Conservation (phyloP, 2,329 filamentous ascomycete species). For the Trichoderma harzianum region DNA sequence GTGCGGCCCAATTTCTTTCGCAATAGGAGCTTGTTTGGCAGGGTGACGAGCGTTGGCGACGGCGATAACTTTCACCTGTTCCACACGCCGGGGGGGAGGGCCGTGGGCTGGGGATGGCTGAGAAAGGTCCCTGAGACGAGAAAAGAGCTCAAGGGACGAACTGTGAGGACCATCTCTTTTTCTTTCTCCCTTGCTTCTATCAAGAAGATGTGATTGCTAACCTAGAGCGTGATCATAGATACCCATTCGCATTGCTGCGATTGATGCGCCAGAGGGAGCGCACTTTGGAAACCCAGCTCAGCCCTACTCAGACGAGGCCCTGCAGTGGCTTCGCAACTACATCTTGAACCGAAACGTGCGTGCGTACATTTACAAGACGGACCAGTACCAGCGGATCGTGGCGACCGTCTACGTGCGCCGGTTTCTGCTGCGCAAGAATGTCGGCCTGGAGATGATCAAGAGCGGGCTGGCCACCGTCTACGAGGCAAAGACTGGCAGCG, state of each 20-base stretch:
- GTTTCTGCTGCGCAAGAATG: slow-evolving; percentile 68
- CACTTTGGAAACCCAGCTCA: slow-evolving; percentile 90
- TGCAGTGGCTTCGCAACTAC: slow-evolving; percentile 73
- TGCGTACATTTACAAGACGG: slow-evolving; percentile 75
- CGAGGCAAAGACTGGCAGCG: slow-evolving; percentile 83
- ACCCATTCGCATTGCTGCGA: slow-evolving; percentile 80
- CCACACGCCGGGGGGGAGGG: slow-evolving; percentile 86
- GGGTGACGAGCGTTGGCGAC: slow-evolving; percentile 91
- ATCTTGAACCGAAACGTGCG: slow-evolving; percentile 71
- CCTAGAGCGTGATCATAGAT: slow-evolving; percentile 52
- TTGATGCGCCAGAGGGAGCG: slow-evolving; percentile 89
- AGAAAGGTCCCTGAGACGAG: slow-evolving; percentile 68
- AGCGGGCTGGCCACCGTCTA: slow-evolving; percentile 85
- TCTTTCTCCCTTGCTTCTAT: background rate
- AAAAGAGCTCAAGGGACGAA: slow-evolving; percentile 69
- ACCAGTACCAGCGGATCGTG: slow-evolving; percentile 91
- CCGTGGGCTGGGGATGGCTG: slow-evolving; percentile 91
- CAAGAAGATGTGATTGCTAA: slow-evolving; percentile 20
- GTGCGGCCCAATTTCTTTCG: slow-evolving; percentile 74
- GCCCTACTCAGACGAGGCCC: slow-evolving; percentile 76
- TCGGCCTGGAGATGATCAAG: slow-evolving; percentile 86
- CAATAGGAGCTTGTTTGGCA: slow-evolving; percentile 72
- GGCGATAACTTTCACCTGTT: slow-evolving; percentile 94
- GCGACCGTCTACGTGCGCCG: slow-evolving; percentile 76
- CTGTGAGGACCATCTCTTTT: slow-evolving; percentile 50